Evolutionary conservation across 352 stramenopile genomes (phyloP).

Genomic region (Globisporangium solare): DNA sequence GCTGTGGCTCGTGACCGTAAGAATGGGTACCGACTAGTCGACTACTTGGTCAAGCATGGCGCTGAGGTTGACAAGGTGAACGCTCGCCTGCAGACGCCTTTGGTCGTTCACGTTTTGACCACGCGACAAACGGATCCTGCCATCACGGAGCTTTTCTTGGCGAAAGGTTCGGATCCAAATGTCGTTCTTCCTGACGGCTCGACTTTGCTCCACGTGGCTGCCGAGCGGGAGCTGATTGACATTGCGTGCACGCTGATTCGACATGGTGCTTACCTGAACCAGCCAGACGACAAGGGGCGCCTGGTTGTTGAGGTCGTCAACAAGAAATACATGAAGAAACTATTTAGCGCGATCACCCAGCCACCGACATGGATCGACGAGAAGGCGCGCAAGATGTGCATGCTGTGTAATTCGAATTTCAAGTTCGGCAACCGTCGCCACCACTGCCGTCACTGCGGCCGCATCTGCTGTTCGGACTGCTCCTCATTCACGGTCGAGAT

Average conservation of each 20-base stretch:
- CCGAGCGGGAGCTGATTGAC: constrained; percentile 79
- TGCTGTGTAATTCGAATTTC: constrained; percentile 66
- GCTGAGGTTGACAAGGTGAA: constrained; percentile 85
- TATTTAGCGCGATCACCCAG: constrained; percentile 72
- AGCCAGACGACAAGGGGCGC: constrained; percentile 60
- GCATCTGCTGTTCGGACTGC: constrained; percentile 83
- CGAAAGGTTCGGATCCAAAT: constrained; percentile 59
- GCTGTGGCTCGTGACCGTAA: constrained; percentile 78
- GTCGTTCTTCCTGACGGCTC: constrained; percentile 77
- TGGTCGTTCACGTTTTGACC: constrained; percentile 85
- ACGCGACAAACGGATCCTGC: constrained; percentile 78
- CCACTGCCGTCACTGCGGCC: constrained; percentile 82
- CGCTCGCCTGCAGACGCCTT: constrained; percentile 63
- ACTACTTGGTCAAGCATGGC: constrained; percentile 83
- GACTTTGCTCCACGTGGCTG: constrained; percentile 76
- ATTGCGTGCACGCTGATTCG: constrained; percentile 69
- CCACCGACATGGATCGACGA: constrained; percentile 80
- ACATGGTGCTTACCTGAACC: constrained; percentile 68
- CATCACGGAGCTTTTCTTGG: constrained; percentile 71
- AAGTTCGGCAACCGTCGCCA: constrained; percentile 79
- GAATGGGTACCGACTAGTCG: constrained; percentile 73
- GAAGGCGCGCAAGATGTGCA: constrained; percentile 65
- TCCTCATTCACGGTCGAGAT: constrained; percentile 76
- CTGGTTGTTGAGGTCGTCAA: constrained; percentile 75
- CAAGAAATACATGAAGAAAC: constrained; percentile 79